Evolutionary conservation across 2,329 filamentous ascomycete genomes (phyloP).

Genomic region (Hypocreales sp.): DNA sequence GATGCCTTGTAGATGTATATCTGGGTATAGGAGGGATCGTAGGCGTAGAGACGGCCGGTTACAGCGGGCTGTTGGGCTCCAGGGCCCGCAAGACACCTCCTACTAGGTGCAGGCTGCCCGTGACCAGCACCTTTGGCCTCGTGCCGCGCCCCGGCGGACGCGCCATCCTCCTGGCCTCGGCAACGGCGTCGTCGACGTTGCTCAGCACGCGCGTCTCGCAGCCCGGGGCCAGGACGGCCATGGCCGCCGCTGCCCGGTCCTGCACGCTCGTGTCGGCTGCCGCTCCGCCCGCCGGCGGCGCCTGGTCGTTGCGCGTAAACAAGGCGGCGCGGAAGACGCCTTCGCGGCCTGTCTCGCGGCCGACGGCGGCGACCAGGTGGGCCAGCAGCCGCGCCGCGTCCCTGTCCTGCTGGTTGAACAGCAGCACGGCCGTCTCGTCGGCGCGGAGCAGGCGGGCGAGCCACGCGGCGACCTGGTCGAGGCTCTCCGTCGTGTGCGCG

Average conservation of each 20-base stretch:
- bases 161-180: slow-evolving; percentile 29
- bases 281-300: slow-evolving; percentile 11
- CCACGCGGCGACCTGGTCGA: slow-evolving; percentile 64
- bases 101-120: slow-evolving; percentile 73
- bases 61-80: slow-evolving; percentile 28
- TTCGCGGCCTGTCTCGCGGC: slow-evolving; percentile 17
- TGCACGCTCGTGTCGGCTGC: slow-evolving; percentile 45
- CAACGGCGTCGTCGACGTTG: slow-evolving; percentile 58
- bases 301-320: slow-evolving; percentile 60
- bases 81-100: slow-evolving; percentile 63
- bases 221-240: slow-evolving; percentile 37
- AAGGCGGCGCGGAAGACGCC: slow-evolving; percentile 54
- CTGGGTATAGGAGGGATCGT: too few species aligned
- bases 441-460: slow-evolving; percentile 45
- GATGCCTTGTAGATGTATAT: slow-evolving; percentile 28
- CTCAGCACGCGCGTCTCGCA: slow-evolving; percentile 35
- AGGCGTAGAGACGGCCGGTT: too few species aligned
- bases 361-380: slow-evolving; percentile 43
- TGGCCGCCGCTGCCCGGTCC: slow-evolving; percentile 43
- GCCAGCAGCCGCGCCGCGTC: slow-evolving; percentile 53
- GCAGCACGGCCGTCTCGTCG: too few species aligned
- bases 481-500: slow-evolving; percentile 74
- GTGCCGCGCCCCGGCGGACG: too few species aligned
- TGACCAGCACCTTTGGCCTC: slow-evolving; percentile 46
- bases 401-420: slow-evolving; percentile 90